Evolutionary conservation across 2,329 filamentous ascomycete genomes (phyloP).

Genomic region (Coniella vitis): DNA sequence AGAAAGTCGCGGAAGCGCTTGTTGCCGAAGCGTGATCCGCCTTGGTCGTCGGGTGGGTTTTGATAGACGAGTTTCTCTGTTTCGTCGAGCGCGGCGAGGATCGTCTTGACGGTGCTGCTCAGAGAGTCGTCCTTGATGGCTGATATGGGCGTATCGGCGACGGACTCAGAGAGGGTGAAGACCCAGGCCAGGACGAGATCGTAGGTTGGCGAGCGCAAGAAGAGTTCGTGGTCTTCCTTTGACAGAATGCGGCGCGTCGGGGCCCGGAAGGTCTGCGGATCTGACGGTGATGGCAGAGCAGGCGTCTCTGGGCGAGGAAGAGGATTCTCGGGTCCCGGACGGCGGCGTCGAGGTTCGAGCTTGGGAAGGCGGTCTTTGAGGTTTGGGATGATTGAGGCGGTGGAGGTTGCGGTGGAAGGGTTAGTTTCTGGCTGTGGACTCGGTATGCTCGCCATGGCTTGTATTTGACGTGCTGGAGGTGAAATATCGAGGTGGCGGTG

Average conservation of each 20-base stretch:
- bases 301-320: slow-evolving; percentile 70
- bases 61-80: slow-evolving; percentile 59
- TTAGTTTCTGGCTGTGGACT: neutral
- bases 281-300: slow-evolving; percentile 58
- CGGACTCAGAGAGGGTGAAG: slow-evolving; percentile 77
- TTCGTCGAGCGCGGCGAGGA: slow-evolving; percentile 64
- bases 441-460: neutral
- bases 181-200: slow-evolving; percentile 75
- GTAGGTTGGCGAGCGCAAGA: slow-evolving; percentile 70
- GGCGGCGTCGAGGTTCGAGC: slow-evolving; percentile 57
- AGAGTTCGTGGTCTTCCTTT: slow-evolving; percentile 70
- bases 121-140: slow-evolving; percentile 48
- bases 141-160: slow-evolving; percentile 63
- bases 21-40: slow-evolving; percentile 89
- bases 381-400: slow-evolving; percentile 32
- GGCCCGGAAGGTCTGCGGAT: slow-evolving; percentile 51
- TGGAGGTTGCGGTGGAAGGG: neutral
- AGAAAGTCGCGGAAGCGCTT: slow-evolving; percentile 81
- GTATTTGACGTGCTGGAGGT: neutral
- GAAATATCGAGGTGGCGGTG: no score
- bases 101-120: slow-evolving; percentile 53
- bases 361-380: slow-evolving; percentile 57
- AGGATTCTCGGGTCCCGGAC: slow-evolving; percentile 43
- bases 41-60: slow-evolving; percentile 77
- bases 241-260: slow-evolving; percentile 80